Percentiles rank a stretch among this genome's conserved stretches.
These are phyloP conservation scores for Blastobotrys elegans DNA, from an alignment of 1,139 yeast species.

Conservation along the genomic window DNA sequence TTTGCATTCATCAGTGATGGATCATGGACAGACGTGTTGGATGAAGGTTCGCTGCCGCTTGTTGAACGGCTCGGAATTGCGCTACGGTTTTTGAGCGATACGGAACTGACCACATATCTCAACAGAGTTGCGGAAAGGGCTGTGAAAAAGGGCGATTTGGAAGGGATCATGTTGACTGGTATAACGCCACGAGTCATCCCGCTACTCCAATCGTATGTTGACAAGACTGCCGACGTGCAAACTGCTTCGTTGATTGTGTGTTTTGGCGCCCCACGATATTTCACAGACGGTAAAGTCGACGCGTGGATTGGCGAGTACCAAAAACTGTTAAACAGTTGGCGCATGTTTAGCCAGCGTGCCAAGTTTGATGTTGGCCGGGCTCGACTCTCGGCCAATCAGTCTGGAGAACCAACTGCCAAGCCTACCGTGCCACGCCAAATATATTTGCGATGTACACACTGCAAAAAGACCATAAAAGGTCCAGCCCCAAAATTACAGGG, in stretches of 20 bases:
- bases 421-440: constrained; percentile 67
- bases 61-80: constrained; percentile 90
- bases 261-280: constrained; percentile 79
- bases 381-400: constrained; percentile 51
- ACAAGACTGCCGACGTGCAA: constrained; percentile 86
- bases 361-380: constrained; percentile 77
- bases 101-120: constrained; percentile 51
- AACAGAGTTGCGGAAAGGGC: constrained; percentile 68
- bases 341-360: constrained; percentile 70
- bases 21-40: constrained; percentile 95
- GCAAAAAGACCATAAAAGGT: constrained; percentile 48
- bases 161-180: constrained; percentile 87
- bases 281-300: constrained; percentile 61
- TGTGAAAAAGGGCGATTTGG: constrained; percentile 74
- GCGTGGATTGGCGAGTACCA: constrained; percentile 74
- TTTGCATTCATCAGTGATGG: constrained; percentile 93
- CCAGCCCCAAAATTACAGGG: constrained; percentile 2
- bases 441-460: constrained; percentile 71
- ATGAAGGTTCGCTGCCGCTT: constrained; percentile 81
- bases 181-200: constrained; percentile 79
- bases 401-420: constrained; percentile 44
- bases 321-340: constrained; percentile 77
- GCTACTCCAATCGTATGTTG: constrained; percentile 79
- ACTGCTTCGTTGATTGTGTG: constrained; percentile 81
- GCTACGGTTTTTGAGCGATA: constrained; percentile 72